Evolutionary conservation across 192 early-diverging fungal genomes (phyloP), one percentile per base, ranked within the genome.

Genomic region (Linderina pennispora): DNA sequence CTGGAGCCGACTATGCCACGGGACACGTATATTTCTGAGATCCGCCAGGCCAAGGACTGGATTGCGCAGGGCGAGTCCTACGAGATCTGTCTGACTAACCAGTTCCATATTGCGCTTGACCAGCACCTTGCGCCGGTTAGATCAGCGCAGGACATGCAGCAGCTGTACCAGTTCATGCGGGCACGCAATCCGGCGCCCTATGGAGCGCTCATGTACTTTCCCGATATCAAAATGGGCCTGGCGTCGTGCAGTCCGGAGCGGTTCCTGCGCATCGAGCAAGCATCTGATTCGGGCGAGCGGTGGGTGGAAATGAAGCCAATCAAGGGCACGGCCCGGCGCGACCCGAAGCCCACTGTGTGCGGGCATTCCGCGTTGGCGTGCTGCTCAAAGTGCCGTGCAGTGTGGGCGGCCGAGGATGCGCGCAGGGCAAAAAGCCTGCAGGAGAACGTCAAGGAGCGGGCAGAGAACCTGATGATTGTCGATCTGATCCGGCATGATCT

Each of bases 401-500:
- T 47, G 8, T 54, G 74, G 40, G 57, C 40, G 8, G 13, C 17
- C 3, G 54, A 57, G 3, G 62, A 72, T 15, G 15, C 31, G 3
- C 28, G 19, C 8, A 36, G 58, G 1, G 52, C 55, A 3, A 40
- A 61, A 10, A 54, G 25, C 0, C 53, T 98, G 31, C 76, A 65
- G 24, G 50, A 50, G 13, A 80, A 85, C 62, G 80, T 87, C 45
- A 98, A 98, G 67, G 92, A 97, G 58, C 80, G 89, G 1, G 88
- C 91, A 0, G 96, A 98, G 55, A 98, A 98, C 63, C 63, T 98
- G 36, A 98, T 98, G 96, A 97, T 95, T 52, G 93, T 98, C 0
- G 93, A 96, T 65, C 68, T 96, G 50, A 89, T 98, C 36, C 86
- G 96, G 15, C 92, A 98, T 55, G 96, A 98, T 26, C 66, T 98